Percentiles rank a stretch among this genome's conserved stretches.
Evolutionary conservation across 2,329 filamentous ascomycete species (phyloP).

Genomic region (Hypoxylon sp.): DNA sequence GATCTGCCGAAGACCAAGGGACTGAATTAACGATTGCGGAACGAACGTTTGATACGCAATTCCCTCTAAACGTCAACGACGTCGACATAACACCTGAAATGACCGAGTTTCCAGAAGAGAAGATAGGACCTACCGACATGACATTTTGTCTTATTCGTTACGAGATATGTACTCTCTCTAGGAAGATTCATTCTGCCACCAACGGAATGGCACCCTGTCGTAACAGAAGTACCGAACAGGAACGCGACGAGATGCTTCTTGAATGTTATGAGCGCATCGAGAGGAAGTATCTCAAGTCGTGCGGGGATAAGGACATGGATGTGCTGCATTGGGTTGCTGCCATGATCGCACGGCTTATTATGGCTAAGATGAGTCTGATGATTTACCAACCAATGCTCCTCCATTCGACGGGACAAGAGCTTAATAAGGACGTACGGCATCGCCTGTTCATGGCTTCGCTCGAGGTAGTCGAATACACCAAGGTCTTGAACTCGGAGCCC

Average conservation of each 20-base stretch:
- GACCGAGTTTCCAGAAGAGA: constrained; percentile 55
- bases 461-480: constrained; percentile 65
- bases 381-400: constrained; percentile 63
- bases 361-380: constrained; percentile 63
- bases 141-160: constrained; percentile 55
- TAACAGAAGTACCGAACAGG: constrained; percentile 49
- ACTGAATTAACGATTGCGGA: constrained; percentile 58
- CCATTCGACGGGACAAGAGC: constrained; percentile 48
- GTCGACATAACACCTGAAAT: constrained; percentile 58
- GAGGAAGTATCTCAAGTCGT: constrained; percentile 61
- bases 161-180: constrained; percentile 53
- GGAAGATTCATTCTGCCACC: constrained; percentile 50
- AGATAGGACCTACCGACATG: constrained; percentile 63
- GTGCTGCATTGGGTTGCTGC: constrained; percentile 61
- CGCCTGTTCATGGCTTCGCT: constrained; percentile 60
- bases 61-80: constrained; percentile 68
- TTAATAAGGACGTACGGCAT: constrained; percentile 51
- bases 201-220: constrained; percentile 48
- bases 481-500: constrained; percentile 60
- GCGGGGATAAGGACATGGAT: constrained; percentile 54
- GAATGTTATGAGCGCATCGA: constrained; percentile 60
- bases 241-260: constrained; percentile 56
- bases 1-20: constrained; percentile 68
- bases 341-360: constrained; percentile 58
- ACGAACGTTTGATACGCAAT: constrained; percentile 59